These are phyloP conservation scores for Eremothecium sinecaudum DNA, from an alignment of 1,139 yeast species.

Conservation along the genomic window DNA sequence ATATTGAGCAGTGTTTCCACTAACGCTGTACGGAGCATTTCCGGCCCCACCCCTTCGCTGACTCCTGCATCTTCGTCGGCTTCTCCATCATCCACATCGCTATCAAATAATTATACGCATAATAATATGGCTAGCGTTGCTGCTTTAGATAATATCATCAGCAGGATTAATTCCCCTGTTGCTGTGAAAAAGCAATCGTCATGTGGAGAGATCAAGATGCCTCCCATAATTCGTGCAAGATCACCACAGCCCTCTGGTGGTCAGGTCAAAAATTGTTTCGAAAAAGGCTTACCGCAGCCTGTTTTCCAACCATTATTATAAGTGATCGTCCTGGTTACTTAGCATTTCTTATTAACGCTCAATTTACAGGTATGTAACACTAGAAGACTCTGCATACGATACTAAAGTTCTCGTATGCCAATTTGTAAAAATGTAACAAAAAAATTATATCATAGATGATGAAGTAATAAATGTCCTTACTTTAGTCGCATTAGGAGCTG, in stretches of 20 bases:
- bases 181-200: constrained; percentile 3
- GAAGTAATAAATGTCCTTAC: no score
- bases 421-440: no score
- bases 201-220: constrained; percentile 3
- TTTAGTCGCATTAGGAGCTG: no score
- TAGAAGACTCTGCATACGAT: no score
- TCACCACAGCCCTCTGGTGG: constrained; percentile 4
- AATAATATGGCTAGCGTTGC: constrained; percentile 11
- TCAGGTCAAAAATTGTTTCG: constrained; percentile 17
- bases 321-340: no score
- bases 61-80: not conserved
- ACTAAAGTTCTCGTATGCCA: no score
- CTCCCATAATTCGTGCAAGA: constrained; percentile 7
- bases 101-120: constrained; percentile 3
- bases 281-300: constrained; percentile 27
- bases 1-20: constrained; percentile 13
- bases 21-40: constrained; percentile 7
- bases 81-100: constrained; percentile 1
- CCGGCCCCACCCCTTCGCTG: not conserved
- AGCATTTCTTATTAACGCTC: no score
- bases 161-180: constrained; percentile 16
- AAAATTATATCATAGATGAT: no score
- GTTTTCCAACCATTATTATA: constrained; percentile 25
- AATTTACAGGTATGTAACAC: no score
- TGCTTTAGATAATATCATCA: constrained; percentile 20